Evolutionary conservation across 805 yeast genomes (phyloP).

Genomic region (Myxozyma monticola): DNA sequence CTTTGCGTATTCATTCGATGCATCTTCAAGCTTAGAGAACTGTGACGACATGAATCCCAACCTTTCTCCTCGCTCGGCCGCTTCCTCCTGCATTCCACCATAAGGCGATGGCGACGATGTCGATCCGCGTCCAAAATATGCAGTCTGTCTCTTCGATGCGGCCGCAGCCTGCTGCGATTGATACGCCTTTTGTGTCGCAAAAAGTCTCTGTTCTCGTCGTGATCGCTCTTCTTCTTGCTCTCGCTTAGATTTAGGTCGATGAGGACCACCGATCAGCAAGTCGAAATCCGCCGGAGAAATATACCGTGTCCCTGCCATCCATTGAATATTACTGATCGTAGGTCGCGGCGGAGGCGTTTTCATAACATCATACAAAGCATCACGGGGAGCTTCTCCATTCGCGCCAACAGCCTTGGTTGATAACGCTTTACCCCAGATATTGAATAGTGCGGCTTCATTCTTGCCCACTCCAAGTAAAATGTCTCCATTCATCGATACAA

Average conservation of each 20-base stretch:
- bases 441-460: constrained; percentile 55
- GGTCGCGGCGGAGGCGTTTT: constrained; percentile 78
- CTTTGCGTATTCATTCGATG: constrained; percentile 24
- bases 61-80: constrained; percentile 27
- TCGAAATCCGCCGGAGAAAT: constrained; percentile 66
- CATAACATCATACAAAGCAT: constrained; percentile 67
- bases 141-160: background rate
- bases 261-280: constrained; percentile 66
- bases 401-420: constrained; percentile 6
- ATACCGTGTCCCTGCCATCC: constrained; percentile 78
- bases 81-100: constrained; percentile 14
- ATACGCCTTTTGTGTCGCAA: constrained; percentile 13
- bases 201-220: constrained; percentile 30
- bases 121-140: background rate
- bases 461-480: constrained; percentile 52
- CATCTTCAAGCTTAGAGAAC: constrained; percentile 25
- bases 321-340: constrained; percentile 69
- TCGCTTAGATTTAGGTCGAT: constrained; percentile 59
- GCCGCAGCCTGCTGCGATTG: constrained; percentile 2
- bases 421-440: constrained; percentile 49
- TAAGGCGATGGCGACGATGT: constrained; percentile 2
- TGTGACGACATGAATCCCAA: constrained; percentile 24
- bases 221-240: constrained; percentile 36
- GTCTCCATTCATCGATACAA: constrained; percentile 47
- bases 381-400: constrained; percentile 41